Evolutionary conservation across 805 yeast species (phyloP), one percentile per base, ranked within the genome.

Genomic region (Maudiozyma bulderi): DNA sequence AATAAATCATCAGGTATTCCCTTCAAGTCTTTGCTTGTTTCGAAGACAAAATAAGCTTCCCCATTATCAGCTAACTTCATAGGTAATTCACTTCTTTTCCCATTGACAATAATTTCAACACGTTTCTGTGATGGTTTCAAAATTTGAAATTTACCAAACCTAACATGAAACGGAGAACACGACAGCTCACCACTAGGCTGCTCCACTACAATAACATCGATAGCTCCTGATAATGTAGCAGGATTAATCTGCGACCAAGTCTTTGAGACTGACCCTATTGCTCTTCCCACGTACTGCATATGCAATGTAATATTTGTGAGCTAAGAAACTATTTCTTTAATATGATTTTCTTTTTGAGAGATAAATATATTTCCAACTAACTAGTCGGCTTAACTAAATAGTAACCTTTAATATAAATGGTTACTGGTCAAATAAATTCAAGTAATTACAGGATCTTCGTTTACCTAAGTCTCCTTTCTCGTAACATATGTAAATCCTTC

Each of bases 31-130:
- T 75, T 77, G 39, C 75, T 76, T 1, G 96, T 85, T 60, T 89
- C 96, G 69, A 93, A 91, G 40, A 93, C 98, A 62, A 93, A 93
- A 64, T 89, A 89, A 0, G 98, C 99, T 66, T 93, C 99, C 11
- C 99, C 99, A 7, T 95, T 96, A 52, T 93, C 99, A 13, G 96
- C 95, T 43, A 93, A 71, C 65, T 93, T 93, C 98, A 93, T 93
- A 8, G 96, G 96, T 44, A 91, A 70, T 56, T 86, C 82, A 0
- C 95, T 84, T 43, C 80, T 74, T 51, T 76, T 76, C 37, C 84
- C 97, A 67, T 93, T 93, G 39, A 93, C 95, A 40, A 80, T 76
- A 54, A 93, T 82, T 49, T 85, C 95, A 47, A 91, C 95, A 64
- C 87, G 90, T 72, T 91, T 93, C 66, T 93, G 96, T 15, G 95